Evolutionary conservation across 352 stramenopile species (phyloP).

Genomic region (Pythium graminicola): DNA sequence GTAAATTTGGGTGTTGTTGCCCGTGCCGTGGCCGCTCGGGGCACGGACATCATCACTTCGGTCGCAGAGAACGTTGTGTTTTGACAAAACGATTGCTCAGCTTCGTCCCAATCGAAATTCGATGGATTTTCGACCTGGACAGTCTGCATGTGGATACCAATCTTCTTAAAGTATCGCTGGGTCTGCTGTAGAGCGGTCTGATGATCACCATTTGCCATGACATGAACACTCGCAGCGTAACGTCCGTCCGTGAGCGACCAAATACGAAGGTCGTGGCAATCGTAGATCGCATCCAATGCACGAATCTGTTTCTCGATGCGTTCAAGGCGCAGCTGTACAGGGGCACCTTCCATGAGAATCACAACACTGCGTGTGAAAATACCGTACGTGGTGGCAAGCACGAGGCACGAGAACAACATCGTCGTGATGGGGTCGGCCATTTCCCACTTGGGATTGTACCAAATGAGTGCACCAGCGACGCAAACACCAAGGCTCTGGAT

Average conservation of each 20-base stretch:
- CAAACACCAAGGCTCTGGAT: constrained; percentile 96
- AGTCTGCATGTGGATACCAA: constrained; percentile 55
- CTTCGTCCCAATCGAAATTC: constrained; percentile 53
- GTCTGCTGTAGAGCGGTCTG: constrained; percentile 43
- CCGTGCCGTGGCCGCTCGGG: constrained; percentile 43
- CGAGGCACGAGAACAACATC: constrained; percentile 93
- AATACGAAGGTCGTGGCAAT: constrained; percentile 97
- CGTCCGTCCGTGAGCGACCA: constrained; percentile 93
- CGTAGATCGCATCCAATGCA: constrained; percentile 70
- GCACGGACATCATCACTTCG: constrained; percentile 71
- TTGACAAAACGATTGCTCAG: constrained; percentile 29
- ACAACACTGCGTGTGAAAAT: constrained; percentile 88
- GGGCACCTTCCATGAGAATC: constrained; percentile 95
- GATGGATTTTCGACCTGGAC: constrained; percentile 60
- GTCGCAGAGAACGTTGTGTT: constrained; percentile 43
- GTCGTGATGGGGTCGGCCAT: constrained; percentile 96
- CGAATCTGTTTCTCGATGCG: constrained; percentile 56
- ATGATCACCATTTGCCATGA: constrained; percentile 54
- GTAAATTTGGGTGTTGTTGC: constrained; percentile 24
- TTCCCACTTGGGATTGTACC: constrained; percentile 93
- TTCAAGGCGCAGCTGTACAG: constrained; percentile 47
- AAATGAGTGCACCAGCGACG: constrained; percentile 94
- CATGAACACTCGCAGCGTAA: constrained; percentile 90
- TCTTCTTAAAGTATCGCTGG: constrained; percentile 41
- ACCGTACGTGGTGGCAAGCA: constrained; percentile 91